Conservation (phyloP, 805 yeast genomes). For the Myxozyma neglecta region DNA sequence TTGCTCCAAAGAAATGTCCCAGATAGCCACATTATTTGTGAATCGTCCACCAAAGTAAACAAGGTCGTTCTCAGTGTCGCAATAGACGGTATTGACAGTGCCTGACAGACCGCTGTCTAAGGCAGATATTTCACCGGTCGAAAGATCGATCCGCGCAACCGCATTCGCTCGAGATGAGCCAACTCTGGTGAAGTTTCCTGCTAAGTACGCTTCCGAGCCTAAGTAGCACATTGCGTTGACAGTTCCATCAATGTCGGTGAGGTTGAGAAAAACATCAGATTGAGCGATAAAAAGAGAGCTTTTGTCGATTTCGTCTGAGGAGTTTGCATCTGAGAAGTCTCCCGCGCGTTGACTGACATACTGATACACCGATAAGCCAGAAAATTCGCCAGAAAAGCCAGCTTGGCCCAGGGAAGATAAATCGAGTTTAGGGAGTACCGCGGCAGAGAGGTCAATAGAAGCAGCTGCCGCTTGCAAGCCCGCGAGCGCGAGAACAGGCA, state of each 20-base stretch:
- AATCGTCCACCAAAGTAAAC: constrained; percentile 84
- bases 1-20: constrained; percentile 49
- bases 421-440: constrained; percentile 12
- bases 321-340: not conserved
- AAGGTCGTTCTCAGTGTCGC: constrained; percentile 49
- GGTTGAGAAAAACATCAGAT: constrained; percentile 15
- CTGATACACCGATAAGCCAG: constrained; percentile 41
- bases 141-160: constrained; percentile 36
- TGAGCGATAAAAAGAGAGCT: constrained; percentile 24
- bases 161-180: constrained; percentile 25
- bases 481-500: constrained; percentile 2
- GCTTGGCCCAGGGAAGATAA: constrained; percentile 35
- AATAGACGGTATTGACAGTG: constrained; percentile 47
- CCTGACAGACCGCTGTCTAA: constrained; percentile 40
- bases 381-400: constrained; percentile 44
- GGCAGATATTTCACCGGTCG: constrained; percentile 34
- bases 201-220: constrained; percentile 32
- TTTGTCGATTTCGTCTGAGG: constrained; percentile 8
- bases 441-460: not conserved
- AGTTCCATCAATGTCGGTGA: constrained; percentile 23
- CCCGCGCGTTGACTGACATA: constrained; percentile 34
- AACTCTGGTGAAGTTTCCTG: constrained; percentile 39
- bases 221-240: constrained; percentile 32
- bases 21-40: constrained; percentile 61
- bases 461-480: not conserved